phyloP scores from a whole-genome alignment of 768 basidiomycete genomes.

The Lentinula guzmanii region DNA sequence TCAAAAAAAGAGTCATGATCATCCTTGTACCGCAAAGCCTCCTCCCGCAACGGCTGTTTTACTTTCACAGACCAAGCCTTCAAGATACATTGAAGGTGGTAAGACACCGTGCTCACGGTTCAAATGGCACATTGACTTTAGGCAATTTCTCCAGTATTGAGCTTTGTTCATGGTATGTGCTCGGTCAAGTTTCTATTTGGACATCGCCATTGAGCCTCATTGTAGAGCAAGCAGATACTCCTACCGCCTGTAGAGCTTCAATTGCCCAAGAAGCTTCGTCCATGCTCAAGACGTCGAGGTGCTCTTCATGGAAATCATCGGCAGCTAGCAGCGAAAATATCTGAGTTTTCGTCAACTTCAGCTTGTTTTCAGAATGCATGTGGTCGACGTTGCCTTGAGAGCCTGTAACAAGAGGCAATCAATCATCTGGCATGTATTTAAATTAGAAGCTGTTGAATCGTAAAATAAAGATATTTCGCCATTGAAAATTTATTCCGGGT shows the following conservation, averaged over 20 bases:
- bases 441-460: too few relatives aligned
- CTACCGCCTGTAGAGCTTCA: neutral
- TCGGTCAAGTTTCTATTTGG: neutral
- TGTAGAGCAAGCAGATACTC: neutral
- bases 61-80: neutral
- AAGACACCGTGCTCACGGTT: neutral
- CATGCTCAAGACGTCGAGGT: neutral
- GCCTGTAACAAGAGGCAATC: too few relatives aligned
- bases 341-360: neutral
- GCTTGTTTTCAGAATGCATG: too few relatives aligned
- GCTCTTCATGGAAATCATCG: neutral
- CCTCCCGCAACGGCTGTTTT: neutral
- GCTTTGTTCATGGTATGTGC: neutral
- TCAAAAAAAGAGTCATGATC: neutral
- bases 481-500: too few relatives aligned
- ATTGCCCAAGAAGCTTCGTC: neutral
- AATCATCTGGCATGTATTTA: too few relatives aligned
- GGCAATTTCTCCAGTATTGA: neutral
- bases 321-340: neutral
- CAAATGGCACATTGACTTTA: neutral
- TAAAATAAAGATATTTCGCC: too few relatives aligned
- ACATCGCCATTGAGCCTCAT: too few relatives aligned
- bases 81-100: constrained; percentile 1
- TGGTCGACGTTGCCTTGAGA: too few relatives aligned
- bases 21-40: constrained; percentile 1